Conservation (phyloP, 305 asterid species). For the Solanum hybrid region DNA sequence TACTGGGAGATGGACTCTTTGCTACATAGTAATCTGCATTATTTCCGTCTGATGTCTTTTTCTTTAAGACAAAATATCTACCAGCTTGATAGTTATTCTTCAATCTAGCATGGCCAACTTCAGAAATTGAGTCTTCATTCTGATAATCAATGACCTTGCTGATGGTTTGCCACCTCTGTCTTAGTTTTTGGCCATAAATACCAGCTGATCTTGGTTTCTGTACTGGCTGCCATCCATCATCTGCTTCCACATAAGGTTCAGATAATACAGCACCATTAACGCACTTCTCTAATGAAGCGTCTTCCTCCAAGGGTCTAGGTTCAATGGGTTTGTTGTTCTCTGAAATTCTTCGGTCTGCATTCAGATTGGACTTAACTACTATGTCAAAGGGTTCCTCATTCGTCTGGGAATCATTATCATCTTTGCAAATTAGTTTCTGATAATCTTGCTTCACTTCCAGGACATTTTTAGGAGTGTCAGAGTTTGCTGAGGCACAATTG, state of each 20-base stretch:
- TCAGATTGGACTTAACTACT: constrained; percentile 35
- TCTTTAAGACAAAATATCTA: constrained; percentile 59
- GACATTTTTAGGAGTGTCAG: constrained; percentile 41
- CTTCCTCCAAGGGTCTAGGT: constrained; percentile 24
- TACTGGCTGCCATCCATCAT: constrained; percentile 97
- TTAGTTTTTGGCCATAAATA: constrained; percentile 46
- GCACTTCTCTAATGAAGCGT: constrained; percentile 22
- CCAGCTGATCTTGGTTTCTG: constrained; percentile 82
- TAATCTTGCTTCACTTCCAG: constrained; percentile 35
- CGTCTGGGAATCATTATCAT: constrained; percentile 26
- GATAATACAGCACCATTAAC: constrained; percentile 29
- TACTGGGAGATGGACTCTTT: constrained; percentile 45
- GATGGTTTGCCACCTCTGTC: constrained; percentile 63
- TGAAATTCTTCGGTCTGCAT: constrained; percentile 21
- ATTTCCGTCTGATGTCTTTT: constrained; percentile 51
- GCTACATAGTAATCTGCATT: constrained; percentile 68
- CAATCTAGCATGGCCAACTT: constrained; percentile 43
- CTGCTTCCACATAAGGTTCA: constrained; percentile 67
- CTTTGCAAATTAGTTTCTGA: constrained; percentile 34
- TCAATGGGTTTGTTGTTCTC: constrained; percentile 27
- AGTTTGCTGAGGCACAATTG: constrained; percentile 31
- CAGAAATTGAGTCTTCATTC: constrained; percentile 59
- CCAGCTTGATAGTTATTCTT: constrained; percentile 55
- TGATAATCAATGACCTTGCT: constrained; percentile 53
- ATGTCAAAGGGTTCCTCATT: constrained; percentile 18